These are phyloP conservation scores for Zygosaccharomyces siamensis DNA, from an alignment of 805 yeast genomes.

Conservation along the genomic window DNA sequence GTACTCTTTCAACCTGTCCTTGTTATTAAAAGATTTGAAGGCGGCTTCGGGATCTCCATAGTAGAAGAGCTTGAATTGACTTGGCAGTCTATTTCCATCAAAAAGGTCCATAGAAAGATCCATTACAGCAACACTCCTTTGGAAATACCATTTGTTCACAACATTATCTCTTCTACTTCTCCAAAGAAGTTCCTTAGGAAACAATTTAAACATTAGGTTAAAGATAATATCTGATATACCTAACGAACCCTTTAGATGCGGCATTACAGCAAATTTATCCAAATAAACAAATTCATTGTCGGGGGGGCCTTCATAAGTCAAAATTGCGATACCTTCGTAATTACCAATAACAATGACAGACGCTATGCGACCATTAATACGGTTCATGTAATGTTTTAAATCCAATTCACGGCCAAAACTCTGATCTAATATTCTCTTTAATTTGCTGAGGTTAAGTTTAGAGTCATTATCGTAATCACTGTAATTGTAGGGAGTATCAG, in stretches of 20 bases:
- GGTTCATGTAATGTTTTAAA: constrained; percentile 54
- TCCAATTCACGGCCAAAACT: constrained; percentile 74
- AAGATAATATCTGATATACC: constrained; percentile 93
- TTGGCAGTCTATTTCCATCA: constrained; percentile 32
- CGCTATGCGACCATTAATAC: constrained; percentile 66
- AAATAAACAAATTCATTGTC: constrained; percentile 58
- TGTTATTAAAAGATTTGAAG: constrained; percentile 14
- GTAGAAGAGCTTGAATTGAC: constrained; percentile 39
- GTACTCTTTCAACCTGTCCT: constrained; percentile 23
- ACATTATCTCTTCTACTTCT: constrained; percentile 83
- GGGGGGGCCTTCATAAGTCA: constrained; percentile 67
- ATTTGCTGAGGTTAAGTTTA: constrained; percentile 49
- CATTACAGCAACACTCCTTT: constrained; percentile 71
- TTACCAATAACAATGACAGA: constrained; percentile 84
- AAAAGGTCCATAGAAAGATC: constrained; percentile 39
- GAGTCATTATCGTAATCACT: neutral
- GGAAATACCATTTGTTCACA: constrained; percentile 97
- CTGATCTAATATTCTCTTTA: constrained; percentile 63
- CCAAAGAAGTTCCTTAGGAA: constrained; percentile 78
- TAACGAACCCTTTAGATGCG: constrained; percentile 79
- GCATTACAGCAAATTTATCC: constrained; percentile 90
- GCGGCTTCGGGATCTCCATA: constrained; percentile 36
- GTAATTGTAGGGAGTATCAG: constrained; percentile 11
- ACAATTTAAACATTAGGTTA: constrained; percentile 65
- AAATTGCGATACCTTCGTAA: constrained; percentile 91